Evolutionary conservation across 805 yeast species (phyloP).

Genomic region (Sungouiozyma ichnusensis): DNA sequence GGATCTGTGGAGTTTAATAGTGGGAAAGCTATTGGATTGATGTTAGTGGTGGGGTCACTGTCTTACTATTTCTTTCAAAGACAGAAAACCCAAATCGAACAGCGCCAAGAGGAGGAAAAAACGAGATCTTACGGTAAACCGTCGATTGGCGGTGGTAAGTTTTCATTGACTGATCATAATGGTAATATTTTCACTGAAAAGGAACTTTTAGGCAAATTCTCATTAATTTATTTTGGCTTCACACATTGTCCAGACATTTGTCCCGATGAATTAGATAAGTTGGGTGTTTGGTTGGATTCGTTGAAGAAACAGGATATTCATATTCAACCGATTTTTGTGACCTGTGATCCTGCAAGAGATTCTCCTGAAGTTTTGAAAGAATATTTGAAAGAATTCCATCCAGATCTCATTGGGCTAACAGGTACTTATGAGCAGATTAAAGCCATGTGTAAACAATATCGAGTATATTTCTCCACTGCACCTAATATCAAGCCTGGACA

Average conservation of each 20-base stretch:
- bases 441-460: conserved; percentile 72
- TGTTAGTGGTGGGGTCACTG: conserved; percentile 60
- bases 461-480: conserved; percentile 97
- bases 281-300: conserved; percentile 55
- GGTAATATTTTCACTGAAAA: conserved; percentile 69
- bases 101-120: conserved; percentile 71
- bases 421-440: conserved; percentile 84
- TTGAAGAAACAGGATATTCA: conserved; percentile 49
- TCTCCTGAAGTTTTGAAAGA: conserved; percentile 73
- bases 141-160: conserved; percentile 89
- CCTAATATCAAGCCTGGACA: conserved; percentile 89
- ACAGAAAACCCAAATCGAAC: conserved; percentile 66
- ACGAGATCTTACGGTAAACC: conserved; percentile 89
- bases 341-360: conserved; percentile 96
- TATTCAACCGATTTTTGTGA: conserved; percentile 80
- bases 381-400: conserved; percentile 83
- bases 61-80: conserved; percentile 58
- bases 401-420: conserved; percentile 79
- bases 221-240: conserved; percentile 89
- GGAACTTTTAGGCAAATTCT: conserved; percentile 66
- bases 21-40: conserved; percentile 71
- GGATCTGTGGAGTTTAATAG: conserved; percentile 56
- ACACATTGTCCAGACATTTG: conserved; percentile 98
- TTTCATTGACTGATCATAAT: conserved; percentile 58
- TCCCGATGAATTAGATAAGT: conserved; percentile 92